Percentiles rank a stretch among this genome's conserved stretches.
Evolutionary conservation across 108 stramenopile species (phyloP).

Genomic region (Pseudonitzschia pungens): DNA sequence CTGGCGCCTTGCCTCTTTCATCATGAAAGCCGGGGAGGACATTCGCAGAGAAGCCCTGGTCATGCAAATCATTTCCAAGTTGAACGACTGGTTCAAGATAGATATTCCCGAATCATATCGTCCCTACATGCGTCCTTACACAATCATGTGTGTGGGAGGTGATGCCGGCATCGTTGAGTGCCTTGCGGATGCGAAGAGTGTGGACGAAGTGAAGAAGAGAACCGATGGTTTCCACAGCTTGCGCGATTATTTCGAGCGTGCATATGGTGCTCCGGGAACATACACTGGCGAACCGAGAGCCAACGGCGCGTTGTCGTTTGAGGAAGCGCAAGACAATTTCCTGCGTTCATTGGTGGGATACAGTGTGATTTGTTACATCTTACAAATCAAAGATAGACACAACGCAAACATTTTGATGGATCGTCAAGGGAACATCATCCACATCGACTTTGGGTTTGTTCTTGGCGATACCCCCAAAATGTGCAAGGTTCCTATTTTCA

Average conservation of each 20-base stretch:
- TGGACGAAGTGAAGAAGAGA: slow-evolving; percentile 85
- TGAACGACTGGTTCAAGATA: slow-evolving; percentile 72
- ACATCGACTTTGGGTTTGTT: slow-evolving; percentile 98
- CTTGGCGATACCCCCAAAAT: slow-evolving; percentile 93
- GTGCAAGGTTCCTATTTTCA: slow-evolving; percentile 86
- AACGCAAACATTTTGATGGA: slow-evolving; percentile 97
- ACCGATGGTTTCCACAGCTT: slow-evolving; percentile 76
- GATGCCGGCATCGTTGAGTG: slow-evolving; percentile 88
- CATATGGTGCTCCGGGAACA: slow-evolving; percentile 58
- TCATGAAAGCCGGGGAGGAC: slow-evolving; percentile 90
- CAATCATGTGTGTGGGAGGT: slow-evolving; percentile 88
- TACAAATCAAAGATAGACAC: slow-evolving; percentile 97
- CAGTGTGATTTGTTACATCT: slow-evolving; percentile 92
- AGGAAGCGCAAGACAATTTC: slow-evolving; percentile 87
- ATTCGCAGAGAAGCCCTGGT: slow-evolving; percentile 87
- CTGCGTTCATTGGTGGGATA: slow-evolving; percentile 87
- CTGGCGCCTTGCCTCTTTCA: slow-evolving; percentile 84
- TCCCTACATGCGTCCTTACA: slow-evolving; percentile 82
- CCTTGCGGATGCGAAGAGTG: slow-evolving; percentile 78
- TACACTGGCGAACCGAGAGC: slow-evolving; percentile 6
- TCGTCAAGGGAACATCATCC: slow-evolving; percentile 62
- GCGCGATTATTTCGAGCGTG: slow-evolving; percentile 74
- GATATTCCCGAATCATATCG: slow-evolving; percentile 74
- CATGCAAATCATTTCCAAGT: slow-evolving; percentile 81
- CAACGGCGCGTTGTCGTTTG: slow-evolving; percentile 46